These are phyloP conservation scores for Beta macrorhiza DNA, from an alignment of 179 eudicot genomes.

Conservation along the genomic window DNA sequence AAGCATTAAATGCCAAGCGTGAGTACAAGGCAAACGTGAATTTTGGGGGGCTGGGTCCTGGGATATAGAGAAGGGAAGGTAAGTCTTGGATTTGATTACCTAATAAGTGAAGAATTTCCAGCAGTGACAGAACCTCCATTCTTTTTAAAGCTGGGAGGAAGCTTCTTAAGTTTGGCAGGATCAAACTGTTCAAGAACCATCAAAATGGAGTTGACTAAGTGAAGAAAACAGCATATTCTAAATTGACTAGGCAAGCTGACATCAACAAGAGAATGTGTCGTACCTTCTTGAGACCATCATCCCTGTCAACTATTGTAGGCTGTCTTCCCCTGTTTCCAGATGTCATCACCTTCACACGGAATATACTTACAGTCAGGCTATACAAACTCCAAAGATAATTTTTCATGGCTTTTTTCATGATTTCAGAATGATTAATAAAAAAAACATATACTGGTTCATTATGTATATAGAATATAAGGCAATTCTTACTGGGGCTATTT, in stretches of 20 bases:
- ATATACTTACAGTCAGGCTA: conserved; percentile 3
- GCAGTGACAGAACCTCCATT: conserved; percentile 87
- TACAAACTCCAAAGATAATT: not conserved
- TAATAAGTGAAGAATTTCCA: conserved; percentile 90
- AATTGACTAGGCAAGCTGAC: conserved; percentile 1
- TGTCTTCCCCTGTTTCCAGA: conserved; percentile 81
- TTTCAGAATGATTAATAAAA: not conserved
- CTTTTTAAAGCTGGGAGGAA: conserved; percentile 88
- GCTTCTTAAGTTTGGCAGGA: conserved; percentile 80
- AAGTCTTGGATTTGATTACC: conserved; percentile 40
- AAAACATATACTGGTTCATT: not conserved
- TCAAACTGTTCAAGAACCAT: conserved; percentile 54
- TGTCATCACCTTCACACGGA: conserved; percentile 62
- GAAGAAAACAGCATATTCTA: not conserved
- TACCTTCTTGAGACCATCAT: conserved; percentile 90
- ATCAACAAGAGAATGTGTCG: conserved; percentile 1
- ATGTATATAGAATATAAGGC: conserved; percentile 13
- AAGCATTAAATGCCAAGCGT: too few relatives aligned
- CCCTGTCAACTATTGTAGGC: conserved; percentile 68
- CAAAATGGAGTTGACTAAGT: not conserved
- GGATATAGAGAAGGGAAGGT: too few relatives aligned
- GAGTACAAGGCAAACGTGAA: too few relatives aligned
- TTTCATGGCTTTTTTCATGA: not conserved
- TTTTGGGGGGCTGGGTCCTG: too few relatives aligned
- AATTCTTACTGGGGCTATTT: conserved; percentile 75